Evolutionary conservation across 2,329 filamentous ascomycete species (phyloP).

Genomic region (Escovopsis sp.): DNA sequence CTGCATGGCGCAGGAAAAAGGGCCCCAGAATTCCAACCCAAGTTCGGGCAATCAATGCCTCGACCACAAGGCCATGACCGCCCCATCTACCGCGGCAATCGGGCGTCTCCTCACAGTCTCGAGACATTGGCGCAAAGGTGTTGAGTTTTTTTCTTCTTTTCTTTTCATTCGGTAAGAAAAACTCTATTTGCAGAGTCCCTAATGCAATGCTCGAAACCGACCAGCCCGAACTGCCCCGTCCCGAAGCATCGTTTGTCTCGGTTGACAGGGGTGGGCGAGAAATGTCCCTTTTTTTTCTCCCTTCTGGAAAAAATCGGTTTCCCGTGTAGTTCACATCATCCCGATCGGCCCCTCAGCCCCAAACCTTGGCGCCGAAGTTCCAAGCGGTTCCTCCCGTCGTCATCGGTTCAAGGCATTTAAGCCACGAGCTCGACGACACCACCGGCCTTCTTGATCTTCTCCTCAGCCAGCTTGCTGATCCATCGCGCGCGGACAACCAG

Average conservation of each 20-base stretch:
- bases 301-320: constrained; percentile 11
- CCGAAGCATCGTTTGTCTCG: constrained; percentile 6
- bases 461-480: constrained; percentile 90
- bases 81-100: too few species aligned
- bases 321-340: constrained; percentile 1
- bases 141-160: constrained; percentile 9
- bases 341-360: constrained; percentile 11
- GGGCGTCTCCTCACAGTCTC: too few species aligned
- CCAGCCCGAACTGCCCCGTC: constrained; percentile 14
- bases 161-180: constrained; percentile 24
- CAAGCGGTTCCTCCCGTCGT: too few species aligned
- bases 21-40: not conserved
- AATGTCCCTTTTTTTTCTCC: constrained; percentile 9
- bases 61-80: too few species aligned
- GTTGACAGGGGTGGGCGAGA: constrained; percentile 6
- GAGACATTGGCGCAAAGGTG: constrained; percentile 19
- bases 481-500: constrained; percentile 90
- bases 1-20: not conserved
- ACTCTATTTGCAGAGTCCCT: constrained; percentile 24
- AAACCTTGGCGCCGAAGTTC: constrained; percentile 16
- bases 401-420: constrained; percentile 27
- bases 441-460: constrained; percentile 97
- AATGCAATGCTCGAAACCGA: constrained; percentile 28
- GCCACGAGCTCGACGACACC: constrained; percentile 92
- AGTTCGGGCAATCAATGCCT: too few species aligned